Base-by-base conservation (phyloP, 2,329 filamentous ascomycete species). In the Fusarium hainanense region DNA sequence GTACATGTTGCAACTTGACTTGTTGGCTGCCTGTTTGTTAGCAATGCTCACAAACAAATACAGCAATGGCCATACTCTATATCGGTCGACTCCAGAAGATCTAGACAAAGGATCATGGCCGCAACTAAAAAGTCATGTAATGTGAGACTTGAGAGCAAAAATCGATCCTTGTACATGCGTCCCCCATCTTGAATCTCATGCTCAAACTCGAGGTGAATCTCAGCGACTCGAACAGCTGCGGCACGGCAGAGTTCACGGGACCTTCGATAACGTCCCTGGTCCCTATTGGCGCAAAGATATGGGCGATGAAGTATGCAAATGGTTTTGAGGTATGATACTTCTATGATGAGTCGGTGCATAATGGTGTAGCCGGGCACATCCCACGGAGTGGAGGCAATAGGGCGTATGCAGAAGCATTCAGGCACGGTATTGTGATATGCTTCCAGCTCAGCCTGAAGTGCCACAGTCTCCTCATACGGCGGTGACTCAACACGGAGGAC, bases 121-220 rank as follows among this genome's bases (percentile, higher is more conserved):
- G 87, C 87, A 20, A 89, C 82, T 27, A 89, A 76, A 63, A 88
- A 89, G 68, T 89, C 85, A 34, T 88, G 85, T 23, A 85, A 77
- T 7, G 84, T 85, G 46, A 89, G 74, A 5, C 83, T 84, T 6
- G 83, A 83, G 10, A 88, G 74, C 78, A 89, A 85, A 76, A 85
- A 87, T 43, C 83, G 80, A 51, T 88, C 84, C 41, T 83, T 80
- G 58, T 83, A 80, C 63, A 90, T 75, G 21, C 85, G 80, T 0
- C 87, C 87, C 1, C 85, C 85, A 0, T 83, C 82, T 27, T 77
- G 78, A 18, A 79, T 79, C 72, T 84, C 83, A 44, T 78, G 74
- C 46, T 85, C 81, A 43, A 85, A 80, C 70, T 86, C 84, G 20
- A 81, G 79, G 55, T 85, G 83, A 43, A 87, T 76, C 34, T 81